Conservation (phyloP, 2,329 filamentous ascomycete species). For the Gnomoniopsis smithogilvyi region DNA sequence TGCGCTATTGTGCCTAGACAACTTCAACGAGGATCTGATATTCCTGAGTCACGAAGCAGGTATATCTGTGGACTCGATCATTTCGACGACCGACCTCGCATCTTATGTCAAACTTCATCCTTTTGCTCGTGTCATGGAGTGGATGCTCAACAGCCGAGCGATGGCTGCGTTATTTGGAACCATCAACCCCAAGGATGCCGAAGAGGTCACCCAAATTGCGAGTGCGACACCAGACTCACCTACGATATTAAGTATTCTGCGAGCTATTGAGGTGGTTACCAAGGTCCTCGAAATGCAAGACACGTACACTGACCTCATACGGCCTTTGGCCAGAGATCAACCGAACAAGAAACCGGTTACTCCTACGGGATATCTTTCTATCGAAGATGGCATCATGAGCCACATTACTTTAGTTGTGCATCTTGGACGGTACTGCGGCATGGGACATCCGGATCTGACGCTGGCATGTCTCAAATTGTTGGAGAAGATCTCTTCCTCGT, state of each 20-base stretch:
- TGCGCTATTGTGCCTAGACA: slow-evolving; percentile 71
- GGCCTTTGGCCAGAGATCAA: slow-evolving; percentile 70
- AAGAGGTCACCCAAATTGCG: slow-evolving; percentile 70
- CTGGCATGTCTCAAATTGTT: slow-evolving; percentile 78
- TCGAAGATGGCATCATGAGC: slow-evolving; percentile 86
- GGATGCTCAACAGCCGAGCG: slow-evolving; percentile 93
- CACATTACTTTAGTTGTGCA: slow-evolving; percentile 77
- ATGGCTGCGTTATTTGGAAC: slow-evolving; percentile 74
- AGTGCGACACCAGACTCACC: slow-evolving; percentile 75
- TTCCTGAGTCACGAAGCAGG: slow-evolving; percentile 77
- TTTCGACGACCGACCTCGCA: slow-evolving; percentile 70
- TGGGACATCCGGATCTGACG: slow-evolving; percentile 77
- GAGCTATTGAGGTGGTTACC: slow-evolving; percentile 80
- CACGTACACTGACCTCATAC: slow-evolving; percentile 86
- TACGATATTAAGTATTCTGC: slow-evolving; percentile 72
- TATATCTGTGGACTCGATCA: slow-evolving; percentile 70
- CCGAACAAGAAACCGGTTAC: slow-evolving; percentile 59
- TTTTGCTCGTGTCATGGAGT: slow-evolving; percentile 93
- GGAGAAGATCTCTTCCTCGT: slow-evolving; percentile 81
- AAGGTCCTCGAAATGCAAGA: slow-evolving; percentile 82
- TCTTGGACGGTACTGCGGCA: slow-evolving; percentile 81
- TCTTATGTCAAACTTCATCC: slow-evolving; percentile 86
- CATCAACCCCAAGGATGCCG: slow-evolving; percentile 52
- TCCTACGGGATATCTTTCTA: slow-evolving; percentile 75
- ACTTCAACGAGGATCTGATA: slow-evolving; percentile 93